phyloP scores from a whole-genome alignment of 129 eudicot genomes.

The Deinandra increscens region DNA sequence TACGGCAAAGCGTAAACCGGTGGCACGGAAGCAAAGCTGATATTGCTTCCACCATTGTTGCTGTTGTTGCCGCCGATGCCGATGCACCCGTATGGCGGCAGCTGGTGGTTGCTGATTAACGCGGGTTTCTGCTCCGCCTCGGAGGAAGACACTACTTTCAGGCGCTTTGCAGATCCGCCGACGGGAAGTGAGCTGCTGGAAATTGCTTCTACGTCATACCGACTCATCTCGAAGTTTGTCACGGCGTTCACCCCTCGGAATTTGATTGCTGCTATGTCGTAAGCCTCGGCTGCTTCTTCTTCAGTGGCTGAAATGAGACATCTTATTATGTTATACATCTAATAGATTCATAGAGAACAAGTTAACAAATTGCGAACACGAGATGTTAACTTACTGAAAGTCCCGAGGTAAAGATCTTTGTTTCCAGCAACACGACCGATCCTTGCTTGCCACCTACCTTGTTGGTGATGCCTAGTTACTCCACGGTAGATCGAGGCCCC shows the following conservation, averaged over 20 bases:
- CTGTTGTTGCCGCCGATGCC: constrained; percentile 32
- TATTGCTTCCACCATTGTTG: constrained; percentile 45
- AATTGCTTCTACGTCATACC: constrained; percentile 90
- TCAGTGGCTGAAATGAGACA: constrained; percentile 64
- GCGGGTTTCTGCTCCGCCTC: constrained; percentile 62
- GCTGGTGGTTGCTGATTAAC: constrained; percentile 33
- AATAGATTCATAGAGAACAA: background rate
- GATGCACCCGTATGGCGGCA: constrained; percentile 42
- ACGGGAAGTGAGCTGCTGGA: constrained; percentile 80
- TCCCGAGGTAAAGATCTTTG: constrained; percentile 89
- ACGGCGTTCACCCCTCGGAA: constrained; percentile 92
- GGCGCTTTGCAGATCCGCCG: constrained; percentile 85
- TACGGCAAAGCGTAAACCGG: constrained; percentile 58
- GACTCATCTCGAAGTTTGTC: constrained; percentile 93
- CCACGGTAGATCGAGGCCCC: constrained; percentile 94
- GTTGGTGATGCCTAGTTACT: constrained; percentile 98
- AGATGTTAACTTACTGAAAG: constrained; percentile 54
- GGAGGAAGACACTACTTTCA: constrained; percentile 57
- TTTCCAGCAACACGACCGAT: constrained; percentile 98
- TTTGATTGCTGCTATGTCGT: constrained; percentile 99
- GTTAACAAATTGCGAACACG: background rate
- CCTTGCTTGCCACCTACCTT: constrained; percentile 99
- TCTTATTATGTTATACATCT: background rate
- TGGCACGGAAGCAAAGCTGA: constrained; percentile 51
- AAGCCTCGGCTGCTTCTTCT: constrained; percentile 99